phyloP scores from a whole-genome alignment of 2,329 filamentous ascomycete species.

The Allantophomopsis cytisporea region DNA sequence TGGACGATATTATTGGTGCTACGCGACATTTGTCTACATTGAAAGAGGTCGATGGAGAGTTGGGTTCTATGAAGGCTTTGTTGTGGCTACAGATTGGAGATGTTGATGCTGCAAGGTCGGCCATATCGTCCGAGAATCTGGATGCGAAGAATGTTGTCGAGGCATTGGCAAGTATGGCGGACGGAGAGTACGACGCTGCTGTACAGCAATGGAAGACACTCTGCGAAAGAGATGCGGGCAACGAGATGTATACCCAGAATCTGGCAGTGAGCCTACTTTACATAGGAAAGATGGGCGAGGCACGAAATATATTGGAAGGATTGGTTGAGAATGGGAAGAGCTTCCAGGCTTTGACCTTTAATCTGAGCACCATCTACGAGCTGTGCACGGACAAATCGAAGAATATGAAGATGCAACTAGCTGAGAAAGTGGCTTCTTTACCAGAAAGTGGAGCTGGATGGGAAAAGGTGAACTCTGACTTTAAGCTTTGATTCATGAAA shows the following conservation, averaged over 20 bases:
- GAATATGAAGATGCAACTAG: slow-evolving; percentile 55
- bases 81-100: slow-evolving; percentile 73
- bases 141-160: slow-evolving; percentile 34
- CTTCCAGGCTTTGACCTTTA: slow-evolving; percentile 77
- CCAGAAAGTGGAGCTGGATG: slow-evolving; percentile 44
- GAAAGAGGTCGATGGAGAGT: slow-evolving; percentile 19
- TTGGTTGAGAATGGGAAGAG: slow-evolving; percentile 48
- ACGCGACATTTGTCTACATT: slow-evolving; percentile 57
- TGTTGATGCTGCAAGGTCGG: slow-evolving; percentile 46
- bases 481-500: slow-evolving; percentile 45
- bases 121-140: slow-evolving; percentile 26
- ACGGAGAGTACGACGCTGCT: slow-evolving; percentile 57
- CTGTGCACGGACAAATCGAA: slow-evolving; percentile 69
- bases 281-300: slow-evolving; percentile 60
- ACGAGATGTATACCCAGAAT: slow-evolving; percentile 70
- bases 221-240: slow-evolving; percentile 25
- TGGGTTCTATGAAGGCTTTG: slow-evolving; percentile 40
- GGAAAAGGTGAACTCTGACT: slow-evolving; percentile 61
- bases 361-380: slow-evolving; percentile 83
- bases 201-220: slow-evolving; percentile 44
- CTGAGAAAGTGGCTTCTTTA: slow-evolving; percentile 52
- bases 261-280: slow-evolving; percentile 76
- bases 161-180: slow-evolving; percentile 66
- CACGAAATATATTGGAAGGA: slow-evolving; percentile 50
- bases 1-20: slow-evolving; percentile 78